Base-by-base conservation (phyloP, 225 moss, liverwort and hornwort genomes). In the Bryoerythrophyllum caledonicum region DNA sequence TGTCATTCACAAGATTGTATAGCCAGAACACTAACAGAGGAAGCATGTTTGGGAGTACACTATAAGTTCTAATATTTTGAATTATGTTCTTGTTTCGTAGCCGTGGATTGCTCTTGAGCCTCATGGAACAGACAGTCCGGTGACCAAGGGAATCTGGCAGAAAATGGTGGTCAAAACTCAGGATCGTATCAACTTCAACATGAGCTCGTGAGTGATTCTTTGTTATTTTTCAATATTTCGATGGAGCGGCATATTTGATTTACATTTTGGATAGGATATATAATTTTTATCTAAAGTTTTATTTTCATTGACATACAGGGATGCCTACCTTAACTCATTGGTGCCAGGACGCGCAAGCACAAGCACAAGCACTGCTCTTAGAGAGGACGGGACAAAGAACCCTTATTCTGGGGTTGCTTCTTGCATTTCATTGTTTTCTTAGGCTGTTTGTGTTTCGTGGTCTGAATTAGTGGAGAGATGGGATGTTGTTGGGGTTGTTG, bases 81-180 rank as follows among this genome's bases (percentile, higher is more conserved):
- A 15, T 71, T n/a, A 71, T 72, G 78, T 67, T 68, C 84, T 73
- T 70, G 26, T 79, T 72, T 30, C 85, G 84, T 83, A 99, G 95
- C 81, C 87, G 53, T 99, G 97, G 97, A 93, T 99, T 73, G 83
- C 94, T 43, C 86, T 99, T 78, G 95, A 95, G 83, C 95, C 97
- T 67, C 94, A 93, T 81, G 97, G 97, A 80, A 84, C 90, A 49
- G 93, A 93, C 76, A 94, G 93, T 82, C 95, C 97, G 43, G 85
- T 88, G 41, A 93, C 91, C n/a, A 90, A 86, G 74, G 88, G 72
- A 56, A 78, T 95, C 60, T 87, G 91, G 72, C 82, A 85, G 56
- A 91, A 95, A 83, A 94, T 99, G 94, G 82, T 91, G 67, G 83
- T 89, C 40, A 85, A 84, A 76, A 84, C 80, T 40, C 77, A 76